A percentile compares a stretch with the other conserved stretches of the same genome.
Evolutionary conservation across 352 stramenopile genomes (phyloP).

Genomic region (Globisporangium paddicum): DNA sequence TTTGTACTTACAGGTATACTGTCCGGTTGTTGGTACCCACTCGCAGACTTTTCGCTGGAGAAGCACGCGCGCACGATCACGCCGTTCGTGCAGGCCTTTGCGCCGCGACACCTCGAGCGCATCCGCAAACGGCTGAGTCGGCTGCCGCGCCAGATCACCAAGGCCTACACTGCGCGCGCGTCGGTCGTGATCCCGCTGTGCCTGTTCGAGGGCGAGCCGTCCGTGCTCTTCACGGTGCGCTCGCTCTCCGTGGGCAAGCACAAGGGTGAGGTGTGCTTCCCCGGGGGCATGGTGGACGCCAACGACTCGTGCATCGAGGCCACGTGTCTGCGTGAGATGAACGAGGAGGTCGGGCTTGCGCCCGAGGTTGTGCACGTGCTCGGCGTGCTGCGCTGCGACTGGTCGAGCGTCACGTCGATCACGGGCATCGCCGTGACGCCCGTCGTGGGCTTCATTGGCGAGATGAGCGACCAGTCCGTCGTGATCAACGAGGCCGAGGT

Average conservation of each 20-base stretch:
- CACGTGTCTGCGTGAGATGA: conserved; percentile 97
- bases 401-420: conserved; percentile 92
- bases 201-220: conserved; percentile 93
- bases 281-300: conserved; percentile 93
- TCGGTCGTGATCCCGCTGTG: conserved; percentile 96
- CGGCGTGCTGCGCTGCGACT: conserved; percentile 95
- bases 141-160: conserved; percentile 92
- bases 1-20: not conserved
- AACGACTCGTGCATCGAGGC: conserved; percentile 91
- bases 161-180: conserved; percentile 88
- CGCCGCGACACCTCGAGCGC: conserved; percentile 83
- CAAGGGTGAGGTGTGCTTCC: conserved; percentile 96
- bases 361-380: conserved; percentile 87
- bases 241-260: conserved; percentile 89
- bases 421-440: conserved; percentile 97
- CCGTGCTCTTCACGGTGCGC: conserved; percentile 95
- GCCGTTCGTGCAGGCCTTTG: conserved; percentile 71
- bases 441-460: conserved; percentile 94
- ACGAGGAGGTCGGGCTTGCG: conserved; percentile 94
- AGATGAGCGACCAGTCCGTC: conserved; percentile 89
- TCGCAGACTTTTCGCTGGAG: conserved; percentile 43
- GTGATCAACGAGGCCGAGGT: conserved; percentile 95
- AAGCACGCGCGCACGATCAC: conserved; percentile 40
- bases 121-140: conserved; percentile 94
- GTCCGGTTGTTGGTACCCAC: not conserved